Evolutionary conservation across 768 basidiomycete genomes (phyloP).

Genomic region (Collybia nuda): DNA sequence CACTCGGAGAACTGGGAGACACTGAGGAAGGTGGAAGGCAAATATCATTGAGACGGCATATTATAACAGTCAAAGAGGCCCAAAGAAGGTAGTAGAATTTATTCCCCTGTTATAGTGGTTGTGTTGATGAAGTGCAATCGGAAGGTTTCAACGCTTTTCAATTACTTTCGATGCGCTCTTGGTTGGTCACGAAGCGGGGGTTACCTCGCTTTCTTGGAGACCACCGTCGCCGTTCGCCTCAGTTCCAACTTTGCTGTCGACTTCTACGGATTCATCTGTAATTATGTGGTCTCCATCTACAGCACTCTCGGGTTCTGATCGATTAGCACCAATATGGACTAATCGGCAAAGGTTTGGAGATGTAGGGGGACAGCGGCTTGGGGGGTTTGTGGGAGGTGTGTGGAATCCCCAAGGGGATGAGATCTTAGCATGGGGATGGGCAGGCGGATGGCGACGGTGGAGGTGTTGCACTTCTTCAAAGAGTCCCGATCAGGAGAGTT

Average conservation of each 20-base stretch:
- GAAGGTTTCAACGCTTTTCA: slow-evolving; percentile 54
- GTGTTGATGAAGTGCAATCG: neutral
- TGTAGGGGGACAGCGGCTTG: slow-evolving; percentile 84
- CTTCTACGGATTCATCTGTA: slow-evolving; percentile 92
- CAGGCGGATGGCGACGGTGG: slow-evolving; percentile 94
- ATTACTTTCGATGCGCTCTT: slow-evolving; percentile 93
- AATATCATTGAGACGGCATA: slow-evolving; percentile 86
- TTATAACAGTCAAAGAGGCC: slow-evolving; percentile 61
- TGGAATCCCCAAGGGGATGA: slow-evolving; percentile 70
- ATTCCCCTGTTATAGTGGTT: no score
- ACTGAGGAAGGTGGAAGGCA: slow-evolving; percentile 79
- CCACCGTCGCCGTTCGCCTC: slow-evolving; percentile 29
- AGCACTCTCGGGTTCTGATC: slow-evolving; percentile 32
- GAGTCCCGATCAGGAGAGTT: slow-evolving; percentile 40
- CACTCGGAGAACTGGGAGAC: slow-evolving; percentile 68
- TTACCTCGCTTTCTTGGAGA: slow-evolving; percentile 89
- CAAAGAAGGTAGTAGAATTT: slow-evolving; percentile 41
- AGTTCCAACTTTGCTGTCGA: slow-evolving; percentile 71
- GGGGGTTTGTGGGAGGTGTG: slow-evolving; percentile 90
- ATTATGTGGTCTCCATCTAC: slow-evolving; percentile 91
- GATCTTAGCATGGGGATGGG: slow-evolving; percentile 89
- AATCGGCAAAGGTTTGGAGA: slow-evolving; percentile 92
- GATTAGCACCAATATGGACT: slow-evolving; percentile 78
- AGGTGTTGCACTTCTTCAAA: slow-evolving; percentile 28
- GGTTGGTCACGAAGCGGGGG: slow-evolving; percentile 92